Base-by-base conservation (phyloP, 495 filamentous ascomycete genomes). In the Trichoderma asperelloides region DNA sequence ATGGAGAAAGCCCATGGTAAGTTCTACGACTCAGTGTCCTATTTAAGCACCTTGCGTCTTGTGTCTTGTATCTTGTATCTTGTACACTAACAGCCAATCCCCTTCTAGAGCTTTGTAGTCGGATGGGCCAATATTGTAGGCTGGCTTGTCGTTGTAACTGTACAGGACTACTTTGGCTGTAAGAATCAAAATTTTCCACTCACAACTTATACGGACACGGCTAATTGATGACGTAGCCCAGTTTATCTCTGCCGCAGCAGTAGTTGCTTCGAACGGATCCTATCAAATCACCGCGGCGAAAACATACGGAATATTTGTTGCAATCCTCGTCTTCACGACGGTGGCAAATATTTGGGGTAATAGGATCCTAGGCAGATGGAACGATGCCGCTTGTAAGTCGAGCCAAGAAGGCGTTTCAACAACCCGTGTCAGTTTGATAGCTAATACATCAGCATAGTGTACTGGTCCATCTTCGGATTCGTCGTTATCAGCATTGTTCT, bases 41-140 rank as follows among this genome's bases (percentile, higher is more conserved):
- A 2, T n/a, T 2, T 21, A n/a, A 37, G 12, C 2, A 27, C 5
- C 15, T 16, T 47, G 43, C 15, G n/a, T 8, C 62, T 37, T 23
- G 39, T 0, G 33, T 37, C 33, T 37, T 41, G 12, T 12, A 27
- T 11, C 3, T 21, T 25, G 47, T 9, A 51, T 13, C 63, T 40
- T 27, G 41, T 4, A 40, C 28, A 30, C 37, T 45, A 25, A 41
- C 63, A 28, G 23, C 23, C 8, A 21, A 18, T 65, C 55, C 39
- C 65, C 49, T 40, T 7, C n/a, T 23, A 75, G 74, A 75, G 73
- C 69, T 75, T 75, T 49, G 75, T 72, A 74, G 72, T 74, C 8
- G 76, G 75, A 5, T 80, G 78, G 77, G 76, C 76, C 23, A 78
- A 75, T 43, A 74, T 76, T 40, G 72, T 71, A 1, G 77, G 77